Evolutionary conservation across 495 filamentous ascomycete genomes (phyloP), one percentile per base, ranked within the genome.

Genomic region (Penicillium angulare): DNA sequence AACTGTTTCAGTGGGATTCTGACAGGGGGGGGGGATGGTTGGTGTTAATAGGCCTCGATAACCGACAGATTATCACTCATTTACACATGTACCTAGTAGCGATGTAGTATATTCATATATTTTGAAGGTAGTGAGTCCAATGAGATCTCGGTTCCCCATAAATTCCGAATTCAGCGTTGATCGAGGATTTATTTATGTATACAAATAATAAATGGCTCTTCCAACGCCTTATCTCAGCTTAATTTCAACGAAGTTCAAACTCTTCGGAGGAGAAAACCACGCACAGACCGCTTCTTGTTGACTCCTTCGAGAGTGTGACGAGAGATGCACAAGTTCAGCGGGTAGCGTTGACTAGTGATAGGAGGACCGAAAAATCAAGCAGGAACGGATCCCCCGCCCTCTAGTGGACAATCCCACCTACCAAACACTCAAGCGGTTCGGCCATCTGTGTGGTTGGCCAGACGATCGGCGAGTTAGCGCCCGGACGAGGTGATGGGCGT

Each of bases 401-500:
- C 24, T 24, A 8, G 6, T 21, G 3, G 20, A 23, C 8, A 3
- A 24, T 12, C 13, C 23, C 16, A 18, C 8, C 16, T 33, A 23
- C 18, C 18, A 39, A 39, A 39, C 6, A 6, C 16, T 39, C 44
- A 43, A 61, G 67, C 67, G 65, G 60, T 66, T 71, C 69, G 59
- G 50, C 50, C 60, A 20, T 21, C 6, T 31, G 21, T 63, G 17
- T 70, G 65, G 63, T 72, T 72, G 69, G 68, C 55, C 42, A 58
- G 59, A 33, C 63, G 63, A 66, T 68, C 63, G 60, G 45, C 54
- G 49, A 46, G 40, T 66, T 67, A 61, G 69, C 65, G 69, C 69
- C 64, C 61, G 67, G 47, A 46, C 43, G 56, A 55, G 56, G 69
- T 72, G 69, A 72, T 49, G 53, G 61, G 50, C 58, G 40, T 72